Conservation (phyloP, 371 early-diverging fungal genomes). For the Syncephalastrum contaminatum region DNA sequence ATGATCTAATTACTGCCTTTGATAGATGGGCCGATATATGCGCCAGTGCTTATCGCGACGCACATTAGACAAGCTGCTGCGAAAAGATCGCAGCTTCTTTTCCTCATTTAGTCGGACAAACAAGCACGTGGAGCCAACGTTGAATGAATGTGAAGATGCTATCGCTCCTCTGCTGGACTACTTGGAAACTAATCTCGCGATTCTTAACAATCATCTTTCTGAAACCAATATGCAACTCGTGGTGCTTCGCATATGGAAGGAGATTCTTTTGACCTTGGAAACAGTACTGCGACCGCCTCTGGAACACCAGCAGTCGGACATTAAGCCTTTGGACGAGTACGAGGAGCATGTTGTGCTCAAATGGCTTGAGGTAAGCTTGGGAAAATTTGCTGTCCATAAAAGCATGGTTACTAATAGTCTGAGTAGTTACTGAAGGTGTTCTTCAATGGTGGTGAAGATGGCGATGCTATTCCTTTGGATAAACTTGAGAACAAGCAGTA, state of each 20-base stretch:
- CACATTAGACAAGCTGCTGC: conserved; percentile 37
- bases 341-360: conserved; percentile 77
- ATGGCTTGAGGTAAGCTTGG: conserved; percentile 56
- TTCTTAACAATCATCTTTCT: conserved; percentile 76
- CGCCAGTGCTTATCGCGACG: conserved; percentile 58
- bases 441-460: conserved; percentile 86
- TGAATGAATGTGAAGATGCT: conserved; percentile 76
- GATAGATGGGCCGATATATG: conserved; percentile 56
- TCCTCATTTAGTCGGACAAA: conserved; percentile 33
- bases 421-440: conserved; percentile 74
- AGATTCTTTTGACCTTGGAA: conserved; percentile 74
- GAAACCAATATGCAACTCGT: conserved; percentile 78
- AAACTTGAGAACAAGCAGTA: conserved; percentile 79
- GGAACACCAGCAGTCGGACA: conserved; percentile 51
- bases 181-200: conserved; percentile 81
- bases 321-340: conserved; percentile 65
- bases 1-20: neutral
- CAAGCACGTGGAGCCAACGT: conserved; percentile 40
- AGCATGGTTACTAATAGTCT: neutral
- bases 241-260: conserved; percentile 83
- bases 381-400: neutral
- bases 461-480: conserved; percentile 74
- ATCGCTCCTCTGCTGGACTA: conserved; percentile 82
- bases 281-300: conserved; percentile 79
- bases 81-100: conserved; percentile 45